Evolutionary conservation across 176 grass and related monocot genomes (phyloP).

Genomic region (Otatea glauca): DNA sequence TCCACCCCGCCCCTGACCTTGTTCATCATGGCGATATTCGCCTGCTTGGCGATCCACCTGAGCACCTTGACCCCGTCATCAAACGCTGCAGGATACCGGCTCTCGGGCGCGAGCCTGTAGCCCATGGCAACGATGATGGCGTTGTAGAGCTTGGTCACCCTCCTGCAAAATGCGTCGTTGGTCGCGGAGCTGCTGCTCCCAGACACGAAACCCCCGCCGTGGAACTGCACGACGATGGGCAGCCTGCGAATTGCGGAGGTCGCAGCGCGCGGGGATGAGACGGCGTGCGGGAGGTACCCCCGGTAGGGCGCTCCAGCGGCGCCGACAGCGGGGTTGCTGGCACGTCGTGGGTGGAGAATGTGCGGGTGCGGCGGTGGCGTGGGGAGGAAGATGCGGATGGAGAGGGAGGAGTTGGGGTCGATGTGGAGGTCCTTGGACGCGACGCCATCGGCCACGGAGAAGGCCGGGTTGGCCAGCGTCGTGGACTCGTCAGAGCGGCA

Average conservation of each 20-base stretch:
- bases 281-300: conserved; percentile 64
- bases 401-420: too few relatives aligned
- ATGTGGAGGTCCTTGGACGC: too few relatives aligned
- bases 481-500: too few relatives aligned
- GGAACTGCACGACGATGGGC: conserved; percentile 87
- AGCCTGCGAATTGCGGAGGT: conserved; percentile 50
- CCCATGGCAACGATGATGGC: conserved; percentile 77
- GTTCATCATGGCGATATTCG: conserved; percentile 67
- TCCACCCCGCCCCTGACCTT: conserved; percentile 56
- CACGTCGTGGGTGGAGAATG: conserved; percentile 37
- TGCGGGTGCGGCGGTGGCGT: conserved; percentile 18
- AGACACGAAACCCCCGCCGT: conserved; percentile 75
- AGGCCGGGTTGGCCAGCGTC: too few relatives aligned
- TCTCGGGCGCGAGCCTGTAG: conserved; percentile 83
- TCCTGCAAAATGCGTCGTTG: conserved; percentile 87
- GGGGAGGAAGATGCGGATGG: too few relatives aligned
- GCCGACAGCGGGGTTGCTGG: conserved; percentile 47
- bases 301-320: conserved; percentile 46
- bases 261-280: conserved; percentile 35
- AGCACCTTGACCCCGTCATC: conserved; percentile 92
- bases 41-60: conserved; percentile 85
- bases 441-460: too few relatives aligned
- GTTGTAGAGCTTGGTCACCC: conserved; percentile 84
- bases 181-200: conserved; percentile 69
- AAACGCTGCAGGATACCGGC: conserved; percentile 77